Base-by-base conservation (phyloP, 768 basidiomycete species). In the Rhodotorula paludigena region DNA sequence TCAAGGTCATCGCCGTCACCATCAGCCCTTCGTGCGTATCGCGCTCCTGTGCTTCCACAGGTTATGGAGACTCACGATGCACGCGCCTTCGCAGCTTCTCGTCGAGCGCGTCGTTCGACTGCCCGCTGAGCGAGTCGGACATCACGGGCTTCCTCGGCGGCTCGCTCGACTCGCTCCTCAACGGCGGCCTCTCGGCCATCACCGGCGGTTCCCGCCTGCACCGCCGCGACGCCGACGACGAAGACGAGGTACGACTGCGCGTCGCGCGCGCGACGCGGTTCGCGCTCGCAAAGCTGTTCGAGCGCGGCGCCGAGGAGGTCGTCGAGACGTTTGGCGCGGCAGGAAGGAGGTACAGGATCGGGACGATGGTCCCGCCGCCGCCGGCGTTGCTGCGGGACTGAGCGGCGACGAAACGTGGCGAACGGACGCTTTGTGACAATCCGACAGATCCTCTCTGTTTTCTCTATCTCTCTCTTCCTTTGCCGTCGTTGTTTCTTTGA, bases 1-100 rank as follows among this genome's bases (percentile, higher is more conserved):
- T 76, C 58, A 74, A 74, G 57, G 63, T 76, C 21, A 57, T 73
- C 41, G 69, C 64, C 35, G 39, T 76, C 21, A 54, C 72, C n/a
- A 66, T 76, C 47, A 53, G 42, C 0, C 71, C 71, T 2, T 58
- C 66, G 63, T 55, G 54, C 36, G 54, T 55, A 33, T 58, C 30
- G n/a, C 47, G 25, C 39, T 25, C 3, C n/a, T 39, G 23, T 47
- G 25, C 32, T 32, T 44, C 16, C 21, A 3, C 5, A 10, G 10
- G 21, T 33, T 45, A 21, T 39, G 9, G 5, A 59, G 45, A 28
- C 45, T 47, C n/a, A n/a, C n/a, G 45, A 47, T 20, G 41, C 45
- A n/a, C 48, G 48, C 15, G 15, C 49, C 30, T 6, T 15, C 23
- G 36, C 54, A 55, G 54, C 0, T 70, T 70, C 55, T 66, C 63